Percentiles rank a stretch among this genome's conserved stretches.
Evolutionary conservation across 148 eudicot species (phyloP).

Genomic region (Camellia granthamiana): DNA sequence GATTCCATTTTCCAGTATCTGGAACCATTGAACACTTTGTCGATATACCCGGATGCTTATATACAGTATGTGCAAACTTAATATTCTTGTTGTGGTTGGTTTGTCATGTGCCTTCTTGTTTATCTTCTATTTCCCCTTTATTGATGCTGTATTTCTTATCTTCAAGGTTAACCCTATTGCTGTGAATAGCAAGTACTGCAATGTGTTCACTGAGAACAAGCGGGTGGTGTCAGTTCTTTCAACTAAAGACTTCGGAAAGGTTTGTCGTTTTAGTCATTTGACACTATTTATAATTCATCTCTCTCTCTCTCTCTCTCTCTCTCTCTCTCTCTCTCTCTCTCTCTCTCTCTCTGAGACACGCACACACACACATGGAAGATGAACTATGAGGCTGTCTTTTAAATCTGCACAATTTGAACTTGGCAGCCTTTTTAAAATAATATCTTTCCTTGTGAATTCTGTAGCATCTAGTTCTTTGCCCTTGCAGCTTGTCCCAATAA

Average conservation of each 20-base stretch:
- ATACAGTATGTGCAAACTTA: slow-evolving; percentile 55
- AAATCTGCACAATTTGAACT: not conserved
- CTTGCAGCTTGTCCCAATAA: not conserved
- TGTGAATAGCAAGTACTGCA: slow-evolving; percentile 91
- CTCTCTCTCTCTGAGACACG: no score
- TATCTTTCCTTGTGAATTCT: not conserved
- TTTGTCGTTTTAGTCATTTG: slow-evolving; percentile 29
- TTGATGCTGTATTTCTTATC: slow-evolving; percentile 17
- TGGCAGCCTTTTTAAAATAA: not conserved
- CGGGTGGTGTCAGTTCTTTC: slow-evolving; percentile 78
- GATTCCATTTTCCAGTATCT: slow-evolving; percentile 90
- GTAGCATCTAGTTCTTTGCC: not conserved
- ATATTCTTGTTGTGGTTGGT: slow-evolving; percentile 8
- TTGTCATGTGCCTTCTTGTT: slow-evolving; percentile 3
- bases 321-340: not conserved
- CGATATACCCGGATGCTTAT: slow-evolving; percentile 76
- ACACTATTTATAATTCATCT: not conserved
- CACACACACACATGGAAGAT: not conserved
- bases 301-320: not conserved
- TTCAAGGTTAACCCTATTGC: slow-evolving; percentile 95
- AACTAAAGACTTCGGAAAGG: slow-evolving; percentile 85
- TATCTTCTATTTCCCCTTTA: not conserved
- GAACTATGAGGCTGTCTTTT: not conserved
- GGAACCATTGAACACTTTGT: slow-evolving; percentile 75
- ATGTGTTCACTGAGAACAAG: slow-evolving; percentile 91